These are phyloP conservation scores for Pseudonitzschia multistriata DNA, from an alignment of 108 stramenopile species.

Conservation along the genomic window DNA sequence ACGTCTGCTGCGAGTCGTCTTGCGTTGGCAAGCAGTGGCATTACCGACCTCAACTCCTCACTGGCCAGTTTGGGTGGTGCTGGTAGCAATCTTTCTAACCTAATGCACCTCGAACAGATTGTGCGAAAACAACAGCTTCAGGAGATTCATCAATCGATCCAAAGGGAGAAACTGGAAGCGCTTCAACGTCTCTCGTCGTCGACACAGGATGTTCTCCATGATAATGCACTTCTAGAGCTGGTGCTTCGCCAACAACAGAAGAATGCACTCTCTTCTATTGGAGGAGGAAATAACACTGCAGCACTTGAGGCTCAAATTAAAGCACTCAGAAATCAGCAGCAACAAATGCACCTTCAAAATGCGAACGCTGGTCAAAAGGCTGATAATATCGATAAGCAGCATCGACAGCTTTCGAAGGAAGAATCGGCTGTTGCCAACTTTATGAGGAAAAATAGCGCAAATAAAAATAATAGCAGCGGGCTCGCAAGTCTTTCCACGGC, in stretches of 20 bases:
- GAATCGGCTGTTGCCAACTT: background rate
- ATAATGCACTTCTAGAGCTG: background rate
- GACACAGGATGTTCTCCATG: background rate
- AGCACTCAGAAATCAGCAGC: slow-evolving; percentile 3
- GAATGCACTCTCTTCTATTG: background rate
- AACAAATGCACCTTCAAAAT: background rate
- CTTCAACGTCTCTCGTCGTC: background rate
- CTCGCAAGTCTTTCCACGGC: background rate
- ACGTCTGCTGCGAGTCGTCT: no score
- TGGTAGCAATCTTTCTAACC: background rate
- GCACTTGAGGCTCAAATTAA: slow-evolving; percentile 4
- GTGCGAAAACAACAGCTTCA: slow-evolving; percentile 7
- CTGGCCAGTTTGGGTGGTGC: background rate
- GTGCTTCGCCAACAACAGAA: slow-evolving; percentile 11
- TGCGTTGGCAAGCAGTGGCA: no score
- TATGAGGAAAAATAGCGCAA: slow-evolving; percentile 1
- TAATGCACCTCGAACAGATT: background rate
- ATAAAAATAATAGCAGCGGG: background rate
- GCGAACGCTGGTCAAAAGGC: background rate
- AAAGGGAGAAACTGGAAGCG: background rate
- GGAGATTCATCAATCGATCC: slow-evolving; percentile 3
- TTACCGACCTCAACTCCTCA: background rate
- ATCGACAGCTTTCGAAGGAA: background rate
- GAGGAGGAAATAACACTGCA: background rate
- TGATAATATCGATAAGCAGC: background rate